Percentiles rank a stretch among this genome's conserved stretches.
These are phyloP conservation scores for Russula ochroleuca DNA, from an alignment of 768 basidiomycete genomes.

Conservation along the genomic window DNA sequence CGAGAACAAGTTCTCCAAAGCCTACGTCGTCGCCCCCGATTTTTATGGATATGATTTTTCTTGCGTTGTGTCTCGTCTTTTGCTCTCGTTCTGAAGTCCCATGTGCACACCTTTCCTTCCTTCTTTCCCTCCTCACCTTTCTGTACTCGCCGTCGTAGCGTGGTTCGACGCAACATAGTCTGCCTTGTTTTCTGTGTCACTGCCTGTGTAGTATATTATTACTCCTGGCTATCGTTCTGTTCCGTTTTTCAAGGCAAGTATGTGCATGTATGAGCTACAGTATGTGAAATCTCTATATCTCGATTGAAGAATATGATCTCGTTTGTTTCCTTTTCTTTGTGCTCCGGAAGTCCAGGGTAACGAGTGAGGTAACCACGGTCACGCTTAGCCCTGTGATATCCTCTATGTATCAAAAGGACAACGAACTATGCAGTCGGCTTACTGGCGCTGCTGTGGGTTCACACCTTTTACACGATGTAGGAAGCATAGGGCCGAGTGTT, in stretches of 20 bases:
- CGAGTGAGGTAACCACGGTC: no score
- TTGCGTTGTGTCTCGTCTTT: background rate
- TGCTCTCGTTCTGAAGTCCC: background rate
- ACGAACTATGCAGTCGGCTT: no score
- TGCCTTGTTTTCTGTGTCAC: background rate
- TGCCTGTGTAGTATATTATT: background rate
- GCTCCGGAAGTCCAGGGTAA: background rate
- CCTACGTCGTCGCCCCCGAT: background rate
- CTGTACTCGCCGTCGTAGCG: background rate
- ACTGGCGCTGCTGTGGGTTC: no score
- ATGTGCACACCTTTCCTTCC: background rate
- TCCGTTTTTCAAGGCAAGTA: background rate
- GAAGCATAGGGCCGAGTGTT: no score
- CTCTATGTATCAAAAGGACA: no score
- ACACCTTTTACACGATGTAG: no score
- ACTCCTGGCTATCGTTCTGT: background rate
- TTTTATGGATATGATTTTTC: background rate
- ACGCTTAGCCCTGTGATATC: no score
- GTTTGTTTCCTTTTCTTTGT: background rate
- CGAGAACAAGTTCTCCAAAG: background rate
- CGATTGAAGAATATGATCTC: background rate
- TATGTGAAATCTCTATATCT: background rate
- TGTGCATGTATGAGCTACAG: background rate
- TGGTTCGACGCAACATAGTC: background rate
- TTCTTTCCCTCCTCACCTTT: background rate